phyloP scores from a whole-genome alignment of 352 stramenopile species.

The Globisporangium okanoganense region DNA sequence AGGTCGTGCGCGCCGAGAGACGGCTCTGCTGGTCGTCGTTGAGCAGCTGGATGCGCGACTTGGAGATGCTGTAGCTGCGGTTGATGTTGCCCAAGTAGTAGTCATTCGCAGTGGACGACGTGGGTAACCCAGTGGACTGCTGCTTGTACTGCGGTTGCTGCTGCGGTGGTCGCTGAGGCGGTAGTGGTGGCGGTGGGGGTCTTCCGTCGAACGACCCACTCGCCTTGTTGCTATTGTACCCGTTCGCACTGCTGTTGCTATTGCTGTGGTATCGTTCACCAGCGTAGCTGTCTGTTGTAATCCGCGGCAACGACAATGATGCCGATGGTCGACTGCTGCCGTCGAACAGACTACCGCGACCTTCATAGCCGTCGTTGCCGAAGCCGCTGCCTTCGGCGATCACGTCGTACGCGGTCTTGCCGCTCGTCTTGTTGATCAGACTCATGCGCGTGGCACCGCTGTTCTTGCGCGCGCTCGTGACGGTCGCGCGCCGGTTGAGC shows the following conservation, averaged over 20 bases:
- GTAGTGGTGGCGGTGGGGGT: neutral
- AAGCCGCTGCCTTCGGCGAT: constrained; percentile 10
- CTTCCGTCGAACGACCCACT: constrained; percentile 8
- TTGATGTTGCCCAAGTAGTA: constrained; percentile 18
- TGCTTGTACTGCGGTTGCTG: neutral
- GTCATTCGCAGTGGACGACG: constrained; percentile 12
- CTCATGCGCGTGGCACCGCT: constrained; percentile 15
- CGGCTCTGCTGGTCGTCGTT: constrained; percentile 21
- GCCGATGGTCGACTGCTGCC: constrained; percentile 1
- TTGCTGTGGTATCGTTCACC: constrained; percentile 5
- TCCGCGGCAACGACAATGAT: constrained; percentile 6
- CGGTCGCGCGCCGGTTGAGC: constrained; percentile 18
- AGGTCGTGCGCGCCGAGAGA: constrained; percentile 17
- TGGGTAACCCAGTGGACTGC: neutral
- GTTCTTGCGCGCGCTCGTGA: constrained; percentile 13
- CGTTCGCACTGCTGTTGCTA: constrained; percentile 3
- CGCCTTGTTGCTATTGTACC: constrained; percentile 1
- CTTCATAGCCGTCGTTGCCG: constrained; percentile 5
- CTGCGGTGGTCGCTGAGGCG: neutral
- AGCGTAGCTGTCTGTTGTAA: neutral
- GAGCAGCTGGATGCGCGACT: constrained; percentile 20
- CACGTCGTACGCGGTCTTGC: constrained; percentile 18
- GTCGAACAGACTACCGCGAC: constrained; percentile 17
- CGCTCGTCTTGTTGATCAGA: constrained; percentile 17
- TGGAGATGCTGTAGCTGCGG: constrained; percentile 16